These are phyloP conservation scores for Auxenochlorella pyrenoidosa DNA, from an alignment of 139 green algal species.

Conservation along the genomic window DNA sequence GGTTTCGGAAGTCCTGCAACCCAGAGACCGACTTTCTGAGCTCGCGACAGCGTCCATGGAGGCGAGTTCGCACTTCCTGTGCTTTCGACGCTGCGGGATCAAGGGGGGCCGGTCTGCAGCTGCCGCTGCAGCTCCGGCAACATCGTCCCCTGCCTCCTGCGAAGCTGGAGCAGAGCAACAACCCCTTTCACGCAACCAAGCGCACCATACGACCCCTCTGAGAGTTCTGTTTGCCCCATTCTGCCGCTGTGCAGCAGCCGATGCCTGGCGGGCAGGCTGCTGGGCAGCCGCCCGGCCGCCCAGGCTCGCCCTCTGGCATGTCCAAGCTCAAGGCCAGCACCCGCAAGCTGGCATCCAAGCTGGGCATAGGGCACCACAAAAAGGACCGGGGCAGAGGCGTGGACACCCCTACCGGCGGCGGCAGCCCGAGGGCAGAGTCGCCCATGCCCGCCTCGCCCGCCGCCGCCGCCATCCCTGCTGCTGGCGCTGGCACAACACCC, in stretches of 20 bases:
- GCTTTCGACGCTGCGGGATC: too few relatives aligned
- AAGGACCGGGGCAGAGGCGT: background rate
- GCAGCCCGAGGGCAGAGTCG: background rate
- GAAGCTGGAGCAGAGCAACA: too few relatives aligned
- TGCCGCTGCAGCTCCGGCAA: too few relatives aligned
- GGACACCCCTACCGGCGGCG: too few relatives aligned
- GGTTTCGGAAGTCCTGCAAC: too few relatives aligned
- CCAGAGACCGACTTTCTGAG: too few relatives aligned
- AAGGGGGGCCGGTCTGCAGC: too few relatives aligned
- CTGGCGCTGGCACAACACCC: background rate
- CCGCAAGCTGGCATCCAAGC: slow-evolving; percentile 18
- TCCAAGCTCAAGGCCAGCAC: slow-evolving; percentile 11
- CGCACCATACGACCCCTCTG: too few relatives aligned
- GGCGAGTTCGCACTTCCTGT: too few relatives aligned
- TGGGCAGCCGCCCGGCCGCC: background rate
- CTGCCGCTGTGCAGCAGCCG: background rate
- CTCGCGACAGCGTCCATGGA: too few relatives aligned
- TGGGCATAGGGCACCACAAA: background rate
- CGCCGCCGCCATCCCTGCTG: background rate
- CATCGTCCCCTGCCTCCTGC: too few relatives aligned
- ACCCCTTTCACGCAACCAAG: too few relatives aligned
- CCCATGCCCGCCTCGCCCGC: background rate
- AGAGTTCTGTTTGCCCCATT: background rate
- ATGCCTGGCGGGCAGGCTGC: background rate
- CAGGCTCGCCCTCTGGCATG: background rate